These are phyloP conservation scores for Trifolium fragiferum DNA, from an alignment of 306 rosid species.

Conservation along the genomic window DNA sequence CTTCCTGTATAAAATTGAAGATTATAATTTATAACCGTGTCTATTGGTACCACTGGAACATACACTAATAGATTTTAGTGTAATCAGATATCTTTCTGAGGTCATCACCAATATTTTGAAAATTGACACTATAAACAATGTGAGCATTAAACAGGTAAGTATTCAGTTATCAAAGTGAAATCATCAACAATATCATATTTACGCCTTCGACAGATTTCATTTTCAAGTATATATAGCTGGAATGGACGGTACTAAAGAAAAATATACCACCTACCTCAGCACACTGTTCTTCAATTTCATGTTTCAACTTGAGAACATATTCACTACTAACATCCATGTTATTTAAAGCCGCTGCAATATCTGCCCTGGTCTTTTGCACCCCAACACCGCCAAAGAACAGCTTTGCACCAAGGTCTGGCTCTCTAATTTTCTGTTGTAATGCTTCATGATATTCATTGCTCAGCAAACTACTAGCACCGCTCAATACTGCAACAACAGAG, in stretches of 20 bases:
- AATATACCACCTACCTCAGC: slow-evolving; percentile 69
- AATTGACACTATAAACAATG: background rate
- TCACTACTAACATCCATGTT: slow-evolving; percentile 91
- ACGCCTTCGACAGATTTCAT: slow-evolving; percentile 2
- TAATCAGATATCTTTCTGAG: slow-evolving; percentile 19
- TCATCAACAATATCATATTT: background rate
- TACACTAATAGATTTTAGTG: background rate
- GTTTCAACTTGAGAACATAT: slow-evolving; percentile 86
- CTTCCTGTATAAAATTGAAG: slow-evolving; percentile 24
- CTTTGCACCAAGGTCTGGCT: slow-evolving; percentile 91
- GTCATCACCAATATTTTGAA: slow-evolving; percentile 15
- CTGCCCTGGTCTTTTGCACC: slow-evolving; percentile 84
- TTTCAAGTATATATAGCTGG: slow-evolving; percentile 6
- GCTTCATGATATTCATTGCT: slow-evolving; percentile 89
- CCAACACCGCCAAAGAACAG: slow-evolving; percentile 92
- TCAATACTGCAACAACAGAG: slow-evolving; percentile 83
- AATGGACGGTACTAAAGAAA: slow-evolving; percentile 19
- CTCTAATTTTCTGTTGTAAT: slow-evolving; percentile 81
- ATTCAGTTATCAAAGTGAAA: slow-evolving; percentile 12
- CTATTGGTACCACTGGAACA: background rate
- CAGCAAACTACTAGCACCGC: slow-evolving; percentile 86
- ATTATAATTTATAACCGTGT: slow-evolving; percentile 9
- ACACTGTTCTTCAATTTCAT: slow-evolving; percentile 93
- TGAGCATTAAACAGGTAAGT: slow-evolving; percentile 14
- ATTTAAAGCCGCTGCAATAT: slow-evolving; percentile 87